Conservation (phyloP, 129 eudicot species). For the Flaveria ramosissima region DNA sequence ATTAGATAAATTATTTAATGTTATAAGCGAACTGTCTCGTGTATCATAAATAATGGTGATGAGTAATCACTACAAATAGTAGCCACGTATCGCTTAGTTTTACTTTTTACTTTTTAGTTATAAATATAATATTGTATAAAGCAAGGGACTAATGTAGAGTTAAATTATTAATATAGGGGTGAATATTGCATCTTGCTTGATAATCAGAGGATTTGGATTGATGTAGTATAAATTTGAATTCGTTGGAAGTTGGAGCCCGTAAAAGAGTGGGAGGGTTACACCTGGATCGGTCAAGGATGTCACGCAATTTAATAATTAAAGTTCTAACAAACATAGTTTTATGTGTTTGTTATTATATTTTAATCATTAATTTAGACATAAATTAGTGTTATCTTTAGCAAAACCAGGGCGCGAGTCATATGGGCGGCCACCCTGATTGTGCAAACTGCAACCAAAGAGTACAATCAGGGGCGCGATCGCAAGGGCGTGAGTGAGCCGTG, state of each 20-base stretch:
- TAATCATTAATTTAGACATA: too few species aligned
- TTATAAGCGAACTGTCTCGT: too few species aligned
- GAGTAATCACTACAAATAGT: slow-evolving; percentile 10
- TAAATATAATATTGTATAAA: background rate
- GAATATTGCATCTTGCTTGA: background rate
- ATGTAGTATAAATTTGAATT: background rate
- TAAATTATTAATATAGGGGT: background rate
- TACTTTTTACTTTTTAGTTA: too few species aligned
- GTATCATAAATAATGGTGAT: background rate
- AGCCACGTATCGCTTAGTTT: slow-evolving; percentile 1
- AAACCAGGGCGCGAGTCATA: too few species aligned
- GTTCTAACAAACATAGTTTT: background rate
- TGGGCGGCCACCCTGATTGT: too few species aligned
- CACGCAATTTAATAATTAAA: background rate
- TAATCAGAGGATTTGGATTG: background rate
- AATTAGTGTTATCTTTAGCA: too few species aligned
- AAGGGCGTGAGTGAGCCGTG: too few species aligned
- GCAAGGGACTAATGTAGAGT: background rate
- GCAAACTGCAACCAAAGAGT: too few species aligned
- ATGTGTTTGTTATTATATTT: background rate
- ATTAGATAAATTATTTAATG: too few species aligned
- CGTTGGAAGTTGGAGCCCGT: background rate
- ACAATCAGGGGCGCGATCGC: too few species aligned
- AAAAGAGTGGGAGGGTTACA: background rate
- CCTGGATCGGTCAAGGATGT: slow-evolving; percentile 12